A percentile compares a stretch with the other conserved stretches of the same genome.
phyloP scores from a whole-genome alignment of 768 basidiomycete species.

The Mycena galopus region DNA sequence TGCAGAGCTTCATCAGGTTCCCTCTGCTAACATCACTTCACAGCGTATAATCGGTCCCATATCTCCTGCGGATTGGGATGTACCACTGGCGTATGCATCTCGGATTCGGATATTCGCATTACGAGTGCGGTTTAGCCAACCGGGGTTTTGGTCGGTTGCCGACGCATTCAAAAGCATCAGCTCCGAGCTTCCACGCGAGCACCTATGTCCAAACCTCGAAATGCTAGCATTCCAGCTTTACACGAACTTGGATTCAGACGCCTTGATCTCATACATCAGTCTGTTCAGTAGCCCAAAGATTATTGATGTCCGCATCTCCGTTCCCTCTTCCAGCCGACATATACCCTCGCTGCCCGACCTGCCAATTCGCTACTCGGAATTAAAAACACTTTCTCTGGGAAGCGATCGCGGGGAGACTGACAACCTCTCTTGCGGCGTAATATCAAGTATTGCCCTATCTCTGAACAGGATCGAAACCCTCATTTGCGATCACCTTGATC shows the following conservation, averaged over 20 bases:
- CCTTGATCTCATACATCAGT: background rate
- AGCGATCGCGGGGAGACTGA: background rate
- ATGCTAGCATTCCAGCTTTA: background rate
- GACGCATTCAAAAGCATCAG: background rate
- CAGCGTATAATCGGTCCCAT: background rate
- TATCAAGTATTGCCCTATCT: background rate
- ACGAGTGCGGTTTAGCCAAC: background rate
- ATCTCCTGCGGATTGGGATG: background rate
- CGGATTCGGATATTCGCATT: background rate
- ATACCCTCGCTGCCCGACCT: background rate
- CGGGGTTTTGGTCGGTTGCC: background rate
- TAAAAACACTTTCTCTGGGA: background rate
- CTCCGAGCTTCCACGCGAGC: background rate
- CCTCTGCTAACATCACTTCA: background rate
- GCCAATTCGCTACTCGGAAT: background rate
- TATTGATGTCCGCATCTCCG: background rate
- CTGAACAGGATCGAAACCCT: background rate
- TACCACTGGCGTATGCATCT: background rate
- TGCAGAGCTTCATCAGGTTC: background rate
- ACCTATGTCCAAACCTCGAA: background rate
- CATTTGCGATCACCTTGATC: background rate
- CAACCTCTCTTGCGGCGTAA: background rate
- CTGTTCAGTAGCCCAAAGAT: background rate
- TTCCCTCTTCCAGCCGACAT: background rate
- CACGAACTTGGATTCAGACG: background rate